Percentiles rank a stretch among this genome's conserved stretches.
These are phyloP conservation scores for Mycena albidolilacea DNA, from an alignment of 768 basidiomycete species.

Conservation along the genomic window DNA sequence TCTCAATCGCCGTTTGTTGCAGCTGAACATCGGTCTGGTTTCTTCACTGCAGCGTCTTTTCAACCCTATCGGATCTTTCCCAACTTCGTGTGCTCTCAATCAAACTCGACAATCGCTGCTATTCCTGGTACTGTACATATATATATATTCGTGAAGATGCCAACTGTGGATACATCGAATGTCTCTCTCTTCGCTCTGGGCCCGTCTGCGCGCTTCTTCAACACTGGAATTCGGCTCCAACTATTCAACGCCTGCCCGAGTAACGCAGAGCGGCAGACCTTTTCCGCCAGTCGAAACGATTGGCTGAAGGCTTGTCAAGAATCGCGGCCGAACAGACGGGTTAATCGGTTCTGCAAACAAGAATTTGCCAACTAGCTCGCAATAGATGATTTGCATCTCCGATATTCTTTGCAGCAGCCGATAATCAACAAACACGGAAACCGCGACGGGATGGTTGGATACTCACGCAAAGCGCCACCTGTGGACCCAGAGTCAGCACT, in stretches of 20 bases:
- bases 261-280: background rate
- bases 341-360: background rate
- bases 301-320: background rate
- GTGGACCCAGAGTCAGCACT: background rate
- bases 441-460: background rate
- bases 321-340: background rate
- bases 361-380: background rate
- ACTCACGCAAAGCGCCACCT: conserved; percentile 33
- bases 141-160: no score
- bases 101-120: no score
- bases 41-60: no score
- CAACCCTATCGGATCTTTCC: no score
- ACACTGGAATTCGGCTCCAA: no score
- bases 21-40: no score
- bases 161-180: no score
- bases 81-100: no score
- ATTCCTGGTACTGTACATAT: no score
- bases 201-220: no score
- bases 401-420: background rate
- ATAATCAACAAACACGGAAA: background rate
- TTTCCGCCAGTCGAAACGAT: background rate
- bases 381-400: background rate
- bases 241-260: background rate
- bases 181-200: no score
- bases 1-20: no score